Percentiles rank a stretch among this genome's conserved stretches.
These are phyloP conservation scores for Hypoxylon rickii DNA, from an alignment of 495 filamentous ascomycete genomes.

Conservation along the genomic window DNA sequence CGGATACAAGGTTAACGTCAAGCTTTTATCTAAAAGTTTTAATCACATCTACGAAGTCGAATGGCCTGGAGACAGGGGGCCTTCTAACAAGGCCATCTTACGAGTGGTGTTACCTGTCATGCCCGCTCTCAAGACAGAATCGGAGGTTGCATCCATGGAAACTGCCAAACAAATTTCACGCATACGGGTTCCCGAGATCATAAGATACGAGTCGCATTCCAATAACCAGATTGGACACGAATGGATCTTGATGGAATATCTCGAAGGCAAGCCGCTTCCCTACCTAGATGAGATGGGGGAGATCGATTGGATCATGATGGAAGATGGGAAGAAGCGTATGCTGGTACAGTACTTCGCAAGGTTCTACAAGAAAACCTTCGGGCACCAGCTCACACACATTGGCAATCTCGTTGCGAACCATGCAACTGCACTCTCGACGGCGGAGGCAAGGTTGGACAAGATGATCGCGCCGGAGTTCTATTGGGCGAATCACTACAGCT, in stretches of 20 bases:
- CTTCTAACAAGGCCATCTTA: not conserved
- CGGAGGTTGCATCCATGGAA: slow-evolving; percentile 1
- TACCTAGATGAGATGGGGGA: not conserved
- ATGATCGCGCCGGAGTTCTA: slow-evolving; percentile 7
- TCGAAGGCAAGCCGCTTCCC: not conserved
- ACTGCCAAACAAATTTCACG: not conserved
- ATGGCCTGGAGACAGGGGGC: not conserved
- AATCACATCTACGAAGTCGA: not conserved
- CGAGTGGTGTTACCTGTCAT: not conserved
- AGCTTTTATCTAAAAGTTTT: not conserved
- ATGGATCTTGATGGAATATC: slow-evolving; percentile 1
- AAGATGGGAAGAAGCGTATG: not conserved
- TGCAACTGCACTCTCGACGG: not conserved
- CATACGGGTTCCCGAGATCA: not conserved
- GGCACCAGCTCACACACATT: not conserved
- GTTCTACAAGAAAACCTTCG: not conserved
- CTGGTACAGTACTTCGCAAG: not conserved
- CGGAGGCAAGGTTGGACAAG: not conserved
- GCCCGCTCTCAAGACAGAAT: not conserved
- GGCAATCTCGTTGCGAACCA: slow-evolving; percentile 1
- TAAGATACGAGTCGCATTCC: not conserved
- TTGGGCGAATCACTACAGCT: not conserved
- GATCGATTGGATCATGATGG: not conserved
- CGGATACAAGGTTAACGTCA: not conserved
- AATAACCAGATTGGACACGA: slow-evolving; percentile 4